A percentile compares a stretch with the other conserved stretches of the same genome.
phyloP scores from a whole-genome alignment of 768 basidiomycete species.

The Suillus clintonianus region DNA sequence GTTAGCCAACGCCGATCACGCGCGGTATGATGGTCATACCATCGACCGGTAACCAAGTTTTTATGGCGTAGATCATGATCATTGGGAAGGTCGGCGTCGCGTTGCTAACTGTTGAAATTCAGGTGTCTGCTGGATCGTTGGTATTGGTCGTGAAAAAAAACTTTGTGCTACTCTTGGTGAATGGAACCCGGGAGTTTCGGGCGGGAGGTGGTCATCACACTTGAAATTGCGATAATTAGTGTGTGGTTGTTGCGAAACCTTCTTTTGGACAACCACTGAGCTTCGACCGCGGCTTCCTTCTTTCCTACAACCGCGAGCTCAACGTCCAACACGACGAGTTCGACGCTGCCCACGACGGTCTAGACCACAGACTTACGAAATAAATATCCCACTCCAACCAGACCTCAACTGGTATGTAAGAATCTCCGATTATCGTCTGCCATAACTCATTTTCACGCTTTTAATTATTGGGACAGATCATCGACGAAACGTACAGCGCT shows the following conservation, averaged over 20 bases:
- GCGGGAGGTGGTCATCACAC: background rate
- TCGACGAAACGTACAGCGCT: background rate
- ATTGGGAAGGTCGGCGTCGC: background rate
- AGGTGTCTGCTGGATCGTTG: conserved; percentile 4
- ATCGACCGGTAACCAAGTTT: background rate
- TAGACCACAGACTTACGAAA: background rate
- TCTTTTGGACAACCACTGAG: background rate
- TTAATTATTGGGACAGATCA: background rate
- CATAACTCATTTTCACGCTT: background rate
- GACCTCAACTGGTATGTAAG: background rate
- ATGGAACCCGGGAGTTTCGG: background rate
- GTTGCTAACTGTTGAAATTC: background rate
- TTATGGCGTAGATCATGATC: conserved; percentile 2
- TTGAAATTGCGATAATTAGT: background rate
- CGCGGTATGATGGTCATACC: background rate
- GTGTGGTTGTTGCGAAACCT: background rate
- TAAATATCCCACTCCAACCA: background rate
- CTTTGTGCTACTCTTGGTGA: background rate
- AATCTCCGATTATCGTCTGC: background rate
- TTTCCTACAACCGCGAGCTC: background rate
- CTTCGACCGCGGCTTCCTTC: background rate
- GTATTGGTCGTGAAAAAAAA: background rate
- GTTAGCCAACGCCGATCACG: background rate
- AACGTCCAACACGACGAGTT: background rate
- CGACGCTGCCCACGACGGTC: background rate